Conservation (phyloP, 768 basidiomycete species). For the Russula griseocarnosa region DNA sequence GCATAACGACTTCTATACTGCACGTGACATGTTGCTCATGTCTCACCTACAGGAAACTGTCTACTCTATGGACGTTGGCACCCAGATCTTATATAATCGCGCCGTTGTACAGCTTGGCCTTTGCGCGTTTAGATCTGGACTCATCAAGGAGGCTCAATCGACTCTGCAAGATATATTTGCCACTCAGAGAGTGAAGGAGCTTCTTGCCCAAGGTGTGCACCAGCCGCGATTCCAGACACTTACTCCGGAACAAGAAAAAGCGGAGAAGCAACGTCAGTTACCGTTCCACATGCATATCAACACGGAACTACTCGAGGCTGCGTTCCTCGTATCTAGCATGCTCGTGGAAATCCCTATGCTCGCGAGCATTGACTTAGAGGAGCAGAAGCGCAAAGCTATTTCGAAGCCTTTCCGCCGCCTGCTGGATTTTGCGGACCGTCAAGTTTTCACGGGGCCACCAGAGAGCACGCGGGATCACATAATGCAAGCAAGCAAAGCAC, state of each 20-base stretch:
- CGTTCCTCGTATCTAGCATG: slow-evolving; percentile 98
- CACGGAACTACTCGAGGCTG: slow-evolving; percentile 94
- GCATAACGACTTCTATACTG: slow-evolving; percentile 93
- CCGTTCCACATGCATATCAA: slow-evolving; percentile 99
- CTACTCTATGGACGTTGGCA: slow-evolving; percentile 92
- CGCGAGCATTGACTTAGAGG: slow-evolving; percentile 92
- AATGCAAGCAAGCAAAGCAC: slow-evolving; percentile 96
- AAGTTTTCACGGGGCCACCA: slow-evolving; percentile 97
- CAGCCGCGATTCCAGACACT: slow-evolving; percentile 84
- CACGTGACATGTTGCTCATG: slow-evolving; percentile 98
- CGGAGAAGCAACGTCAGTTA: slow-evolving; percentile 90
- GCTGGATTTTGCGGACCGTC: slow-evolving; percentile 94
- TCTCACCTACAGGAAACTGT: slow-evolving; percentile 97
- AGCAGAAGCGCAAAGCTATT: slow-evolving; percentile 86
- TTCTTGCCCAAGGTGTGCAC: slow-evolving; percentile 94
- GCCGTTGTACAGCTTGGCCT: slow-evolving; percentile 96
- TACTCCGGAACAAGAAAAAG: slow-evolving; percentile 93
- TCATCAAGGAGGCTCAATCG: slow-evolving; percentile 90
- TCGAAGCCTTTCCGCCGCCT: slow-evolving; percentile 96
- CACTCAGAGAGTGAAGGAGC: slow-evolving; percentile 94
- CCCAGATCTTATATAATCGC: slow-evolving; percentile 97
- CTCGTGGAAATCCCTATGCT: slow-evolving; percentile 93
- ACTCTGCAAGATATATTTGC: slow-evolving; percentile 95
- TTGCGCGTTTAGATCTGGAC: slow-evolving; percentile 91
- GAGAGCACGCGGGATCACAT: slow-evolving; percentile 98